These are phyloP conservation scores for Lantana camara DNA, from an alignment of 257 asterid species.

Conservation along the genomic window DNA sequence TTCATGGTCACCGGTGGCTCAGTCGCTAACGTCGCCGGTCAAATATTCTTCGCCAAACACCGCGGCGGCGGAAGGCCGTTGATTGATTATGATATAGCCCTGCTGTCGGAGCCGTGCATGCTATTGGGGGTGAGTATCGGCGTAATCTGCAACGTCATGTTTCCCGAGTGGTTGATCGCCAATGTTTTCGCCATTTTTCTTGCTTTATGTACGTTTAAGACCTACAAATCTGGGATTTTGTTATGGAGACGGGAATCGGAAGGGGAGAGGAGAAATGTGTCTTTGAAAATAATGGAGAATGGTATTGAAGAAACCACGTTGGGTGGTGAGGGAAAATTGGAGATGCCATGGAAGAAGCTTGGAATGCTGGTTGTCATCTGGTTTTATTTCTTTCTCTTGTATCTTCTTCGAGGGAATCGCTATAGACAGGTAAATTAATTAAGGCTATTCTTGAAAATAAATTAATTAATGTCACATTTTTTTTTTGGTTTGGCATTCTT, in stretches of 20 bases:
- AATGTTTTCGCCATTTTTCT: slow-evolving; percentile 60
- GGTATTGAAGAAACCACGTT: slow-evolving; percentile 40
- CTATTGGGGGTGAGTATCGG: slow-evolving; percentile 81
- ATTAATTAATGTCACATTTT: no score
- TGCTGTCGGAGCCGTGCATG: slow-evolving; percentile 85
- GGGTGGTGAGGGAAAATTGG: slow-evolving; percentile 19
- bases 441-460: not conserved
- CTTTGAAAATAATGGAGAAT: slow-evolving; percentile 27
- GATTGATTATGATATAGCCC: slow-evolving; percentile 75
- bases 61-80: slow-evolving; percentile 21
- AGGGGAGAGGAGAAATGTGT: slow-evolving; percentile 22
- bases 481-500: no score
- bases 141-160: slow-evolving; percentile 60
- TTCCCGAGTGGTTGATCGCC: slow-evolving; percentile 84
- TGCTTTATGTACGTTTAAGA: slow-evolving; percentile 66
- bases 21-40: slow-evolving; percentile 60
- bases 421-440: slow-evolving; percentile 75
- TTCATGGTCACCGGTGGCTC: slow-evolving; percentile 90
- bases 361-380: slow-evolving; percentile 62
- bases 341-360: slow-evolving; percentile 64
- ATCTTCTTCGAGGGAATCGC: slow-evolving; percentile 87
- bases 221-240: slow-evolving; percentile 59
- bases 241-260: slow-evolving; percentile 71
- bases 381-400: slow-evolving; percentile 60
- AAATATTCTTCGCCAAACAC: slow-evolving; percentile 19